A percentile compares a stretch with the other conserved stretches of the same genome.
phyloP scores from a whole-genome alignment of 148 eudicot species.

The Amaranthus palmeri region DNA sequence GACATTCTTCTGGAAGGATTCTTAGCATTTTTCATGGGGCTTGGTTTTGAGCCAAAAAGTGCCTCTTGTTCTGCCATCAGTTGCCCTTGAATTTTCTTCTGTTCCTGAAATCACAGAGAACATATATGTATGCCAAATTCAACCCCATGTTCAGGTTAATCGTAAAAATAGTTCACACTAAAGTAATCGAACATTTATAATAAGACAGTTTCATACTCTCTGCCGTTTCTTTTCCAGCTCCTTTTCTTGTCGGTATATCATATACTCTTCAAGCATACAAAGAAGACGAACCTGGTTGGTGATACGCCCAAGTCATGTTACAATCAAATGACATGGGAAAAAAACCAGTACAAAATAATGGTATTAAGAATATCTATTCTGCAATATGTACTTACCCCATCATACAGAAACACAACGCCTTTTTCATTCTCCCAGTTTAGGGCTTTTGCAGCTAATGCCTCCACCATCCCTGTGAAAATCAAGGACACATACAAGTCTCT shows the following conservation, averaged over 20 bases:
- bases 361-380: neutral
- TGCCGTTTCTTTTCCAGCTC: slow-evolving; percentile 76
- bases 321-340: slow-evolving; percentile 2
- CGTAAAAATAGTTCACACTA: neutral
- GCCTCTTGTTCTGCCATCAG: slow-evolving; percentile 89
- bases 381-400: slow-evolving; percentile 29
- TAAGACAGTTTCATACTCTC: slow-evolving; percentile 39
- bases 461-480: slow-evolving; percentile 46
- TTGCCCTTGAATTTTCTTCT: slow-evolving; percentile 94
- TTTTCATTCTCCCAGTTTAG: slow-evolving; percentile 75
- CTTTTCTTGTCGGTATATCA: slow-evolving; percentile 59
- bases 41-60: slow-evolving; percentile 96
- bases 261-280: slow-evolving; percentile 78
- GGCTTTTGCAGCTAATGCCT: slow-evolving; percentile 61
- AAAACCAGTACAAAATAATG: neutral
- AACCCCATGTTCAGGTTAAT: neutral
- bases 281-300: slow-evolving; percentile 61
- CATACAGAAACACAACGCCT: slow-evolving; percentile 62
- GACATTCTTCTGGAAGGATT: slow-evolving; percentile 65
- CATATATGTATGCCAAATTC: neutral
- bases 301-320: slow-evolving; percentile 10
- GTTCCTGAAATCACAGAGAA: slow-evolving; percentile 53
- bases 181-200: no score
- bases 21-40: slow-evolving; percentile 81
- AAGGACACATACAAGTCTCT: no score